Evolutionary conservation across 163 green algal genomes (phyloP).

Genomic region (Chlamydomonas reinhardtii): DNA sequence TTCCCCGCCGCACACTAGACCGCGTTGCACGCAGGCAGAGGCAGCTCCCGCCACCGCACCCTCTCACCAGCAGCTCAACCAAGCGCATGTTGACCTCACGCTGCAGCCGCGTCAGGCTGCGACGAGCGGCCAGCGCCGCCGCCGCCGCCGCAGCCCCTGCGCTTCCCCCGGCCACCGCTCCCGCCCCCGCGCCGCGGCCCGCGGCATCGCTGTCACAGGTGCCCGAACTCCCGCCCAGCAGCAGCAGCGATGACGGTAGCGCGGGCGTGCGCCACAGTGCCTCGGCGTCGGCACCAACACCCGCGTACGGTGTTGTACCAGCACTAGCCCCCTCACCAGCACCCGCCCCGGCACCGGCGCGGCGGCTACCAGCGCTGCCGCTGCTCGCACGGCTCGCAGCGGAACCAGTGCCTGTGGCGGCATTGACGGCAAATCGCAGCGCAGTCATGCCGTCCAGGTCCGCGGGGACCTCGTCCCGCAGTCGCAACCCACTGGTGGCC

Average conservation of each 20-base stretch:
- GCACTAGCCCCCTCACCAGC: no score
- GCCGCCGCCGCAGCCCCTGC: no score
- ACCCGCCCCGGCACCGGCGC: neutral
- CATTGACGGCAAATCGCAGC: neutral
- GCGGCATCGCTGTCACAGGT: neutral
- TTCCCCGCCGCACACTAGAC: no score
- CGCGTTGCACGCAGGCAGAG: no score
- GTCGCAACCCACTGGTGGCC: no score
- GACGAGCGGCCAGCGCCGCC: neutral
- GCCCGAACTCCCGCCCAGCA: no score
- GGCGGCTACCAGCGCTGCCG: neutral
- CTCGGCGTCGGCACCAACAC: neutral
- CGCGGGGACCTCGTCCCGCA: neutral
- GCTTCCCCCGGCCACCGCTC: neutral
- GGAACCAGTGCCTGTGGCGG: no score
- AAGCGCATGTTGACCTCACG: conserved; percentile 27
- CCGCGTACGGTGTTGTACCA: no score
- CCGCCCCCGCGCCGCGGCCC: neutral
- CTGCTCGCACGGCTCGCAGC: neutral
- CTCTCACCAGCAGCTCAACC: neutral
- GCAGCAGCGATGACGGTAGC: neutral
- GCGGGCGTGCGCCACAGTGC: conserved; percentile 25
- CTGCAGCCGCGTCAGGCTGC: conserved; percentile 2
- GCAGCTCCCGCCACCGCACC: no score
- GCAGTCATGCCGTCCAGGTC: neutral